Evolutionary conservation across 805 yeast species (phyloP), one percentile per base, ranked within the genome.

Genomic region (Cephaloascus fragrans): DNA sequence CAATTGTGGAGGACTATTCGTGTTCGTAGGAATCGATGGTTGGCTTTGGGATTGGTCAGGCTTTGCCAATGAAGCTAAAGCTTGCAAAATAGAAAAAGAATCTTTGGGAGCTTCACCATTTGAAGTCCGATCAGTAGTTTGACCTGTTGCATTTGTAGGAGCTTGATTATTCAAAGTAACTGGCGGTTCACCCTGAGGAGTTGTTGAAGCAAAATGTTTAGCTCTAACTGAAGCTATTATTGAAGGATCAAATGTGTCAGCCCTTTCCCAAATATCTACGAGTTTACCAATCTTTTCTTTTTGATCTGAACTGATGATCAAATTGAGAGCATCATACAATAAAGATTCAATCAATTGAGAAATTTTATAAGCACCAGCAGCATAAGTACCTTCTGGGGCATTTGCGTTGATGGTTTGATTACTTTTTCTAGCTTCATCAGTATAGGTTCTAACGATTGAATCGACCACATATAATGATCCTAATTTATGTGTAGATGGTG

Each of bases 381-480:
- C 86, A 51, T 67, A 77, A 23, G 93, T 73, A 16, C 94, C 95
- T 32, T 73, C 77, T 6, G 75, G 72, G 17, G 87, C 77, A 34
- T 52, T 52, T 44, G 59, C 53, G 56, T 42, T 28, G 37, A 79
- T 64, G 35, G 60, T 59, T 52, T 76, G 71, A 46, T 68, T 69
- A 31, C 62, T 59, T 46, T 77, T 74, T 47, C 73, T 71, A 40
- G 89, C 83, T 51, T 78, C 82, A 41, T 84, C 95, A 53, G 79
- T 75, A 54, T 75, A 85, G 19, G 82, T 88, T 61, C 97, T 77
- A 39, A 85, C 93, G 47, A 93, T 76, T 19, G 97, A 86, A 61
- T 93, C 98, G 44, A 90, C 78, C 45, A 88, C 89, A 58, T 93
- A 93, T 56, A 93, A 66, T 36, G 87, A 78, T 41, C 97, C 97